These are phyloP conservation scores for Penicillium dipodomyicola DNA, from an alignment of 495 filamentous ascomycete genomes.

Conservation along the genomic window DNA sequence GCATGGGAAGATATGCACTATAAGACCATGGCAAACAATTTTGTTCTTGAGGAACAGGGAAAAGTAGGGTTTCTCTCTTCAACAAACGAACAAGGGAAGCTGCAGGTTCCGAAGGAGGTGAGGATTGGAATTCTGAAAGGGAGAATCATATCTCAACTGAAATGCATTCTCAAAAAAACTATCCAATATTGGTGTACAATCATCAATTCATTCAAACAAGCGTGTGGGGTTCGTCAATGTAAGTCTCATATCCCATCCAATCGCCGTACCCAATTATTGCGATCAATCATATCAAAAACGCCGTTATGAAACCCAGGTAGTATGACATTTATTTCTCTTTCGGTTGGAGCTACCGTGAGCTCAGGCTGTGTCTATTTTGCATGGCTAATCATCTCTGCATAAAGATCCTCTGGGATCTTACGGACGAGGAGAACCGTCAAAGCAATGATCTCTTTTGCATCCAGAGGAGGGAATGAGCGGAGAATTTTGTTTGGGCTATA, in stretches of 20 bases:
- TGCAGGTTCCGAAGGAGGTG: not conserved
- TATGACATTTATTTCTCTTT: not conserved
- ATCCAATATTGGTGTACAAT: constrained; percentile 9
- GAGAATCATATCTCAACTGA: not conserved
- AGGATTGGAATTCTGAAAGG: not conserved
- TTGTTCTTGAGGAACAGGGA: not conserved
- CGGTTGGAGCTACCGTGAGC: not conserved
- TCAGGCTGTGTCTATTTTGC: constrained; percentile 56
- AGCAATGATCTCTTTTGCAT: constrained; percentile 76
- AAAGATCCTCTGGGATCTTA: constrained; percentile 86
- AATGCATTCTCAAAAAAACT: not conserved
- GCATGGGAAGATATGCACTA: not conserved
- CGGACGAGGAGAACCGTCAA: constrained; percentile 74
- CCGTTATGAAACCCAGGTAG: constrained; percentile 17
- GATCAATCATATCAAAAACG: constrained; percentile 18
- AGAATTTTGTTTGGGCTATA: constrained; percentile 85
- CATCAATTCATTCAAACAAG: constrained; percentile 29
- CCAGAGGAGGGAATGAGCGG: constrained; percentile 80
- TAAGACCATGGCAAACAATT: not conserved
- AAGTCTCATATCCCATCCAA: constrained; percentile 17
- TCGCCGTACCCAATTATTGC: constrained; percentile 7
- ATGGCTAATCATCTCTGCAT: constrained; percentile 82
- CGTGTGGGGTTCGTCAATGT: constrained; percentile 20
- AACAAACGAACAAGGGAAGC: not conserved
- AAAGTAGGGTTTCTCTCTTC: not conserved